Conservation (phyloP, 2,329 filamentous ascomycete genomes). For the Verruconis gallopava region DNA sequence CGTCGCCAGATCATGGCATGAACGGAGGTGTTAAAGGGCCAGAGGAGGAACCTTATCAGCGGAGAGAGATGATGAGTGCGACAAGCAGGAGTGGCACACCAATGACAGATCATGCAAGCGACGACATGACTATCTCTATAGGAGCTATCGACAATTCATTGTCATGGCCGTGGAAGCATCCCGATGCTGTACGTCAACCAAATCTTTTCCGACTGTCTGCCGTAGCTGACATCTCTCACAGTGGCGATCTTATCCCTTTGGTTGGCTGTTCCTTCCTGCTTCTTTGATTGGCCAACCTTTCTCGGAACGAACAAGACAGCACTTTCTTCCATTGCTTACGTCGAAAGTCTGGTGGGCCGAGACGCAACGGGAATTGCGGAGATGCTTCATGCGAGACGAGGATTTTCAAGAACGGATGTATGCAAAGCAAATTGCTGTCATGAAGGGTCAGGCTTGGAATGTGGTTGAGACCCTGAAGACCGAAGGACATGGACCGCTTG, state of each 20-base stretch:
- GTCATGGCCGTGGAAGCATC: constrained; percentile 98
- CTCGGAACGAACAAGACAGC: constrained; percentile 81
- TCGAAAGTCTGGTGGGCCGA: constrained; percentile 96
- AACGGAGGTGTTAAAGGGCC: constrained; percentile 36
- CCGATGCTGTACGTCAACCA: constrained; percentile 55
- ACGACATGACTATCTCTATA: constrained; percentile 53
- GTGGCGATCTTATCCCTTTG: constrained; percentile 86
- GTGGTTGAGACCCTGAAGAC: constrained; percentile 95
- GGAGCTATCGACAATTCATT: constrained; percentile 96
- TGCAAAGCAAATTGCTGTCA: constrained; percentile 92
- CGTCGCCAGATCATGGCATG: constrained; percentile 17
- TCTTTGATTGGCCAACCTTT: constrained; percentile 94
- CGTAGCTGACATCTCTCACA: constrained; percentile 20
- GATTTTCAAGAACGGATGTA: constrained; percentile 99
- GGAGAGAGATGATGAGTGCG: constrained; percentile 75
- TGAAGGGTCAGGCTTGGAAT: constrained; percentile 99
- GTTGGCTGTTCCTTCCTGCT: constrained; percentile 94
- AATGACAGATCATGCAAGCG: constrained; percentile 17
- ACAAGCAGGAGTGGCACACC: constrained; percentile 45
- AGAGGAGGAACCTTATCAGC: constrained; percentile 48
- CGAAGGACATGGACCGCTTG: constrained; percentile 80
- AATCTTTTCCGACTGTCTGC: constrained; percentile 27
- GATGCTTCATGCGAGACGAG: constrained; percentile 79
- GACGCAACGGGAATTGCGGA: constrained; percentile 73
- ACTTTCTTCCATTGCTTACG: constrained; percentile 90